phyloP scores from a whole-genome alignment of 371 early-diverging fungal species.

The Haplosporangium sp. region DNA sequence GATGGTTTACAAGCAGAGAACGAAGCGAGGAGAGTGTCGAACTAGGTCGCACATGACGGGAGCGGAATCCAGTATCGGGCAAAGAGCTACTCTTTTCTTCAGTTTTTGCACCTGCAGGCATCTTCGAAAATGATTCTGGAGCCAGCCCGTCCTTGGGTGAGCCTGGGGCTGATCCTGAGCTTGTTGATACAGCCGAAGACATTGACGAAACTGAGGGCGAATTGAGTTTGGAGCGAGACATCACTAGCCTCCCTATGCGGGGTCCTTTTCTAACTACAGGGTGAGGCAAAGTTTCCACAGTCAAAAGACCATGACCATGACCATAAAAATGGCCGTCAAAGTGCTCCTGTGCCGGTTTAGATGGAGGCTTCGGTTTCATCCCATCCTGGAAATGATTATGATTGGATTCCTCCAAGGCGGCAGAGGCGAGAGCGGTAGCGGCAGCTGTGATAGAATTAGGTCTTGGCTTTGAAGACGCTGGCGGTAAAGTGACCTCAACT shows the following conservation, averaged over 20 bases:
- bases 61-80: background rate
- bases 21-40: constrained; percentile 50
- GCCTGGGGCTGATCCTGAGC: constrained; percentile 15
- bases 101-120: background rate
- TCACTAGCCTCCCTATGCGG: constrained; percentile 24
- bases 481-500: background rate
- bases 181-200: constrained; percentile 6
- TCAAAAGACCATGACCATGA: constrained; percentile 12
- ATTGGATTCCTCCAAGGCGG: background rate
- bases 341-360: background rate
- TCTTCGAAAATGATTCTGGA: constrained; percentile 1
- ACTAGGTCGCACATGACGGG: constrained; percentile 16
- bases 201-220: constrained; percentile 13
- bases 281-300: background rate
- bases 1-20: constrained; percentile 45
- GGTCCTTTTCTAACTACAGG: constrained; percentile 6
- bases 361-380: background rate
- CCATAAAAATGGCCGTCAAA: constrained; percentile 31
- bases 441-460: constrained; percentile 20
- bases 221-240: constrained; percentile 32
- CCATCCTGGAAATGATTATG: background rate
- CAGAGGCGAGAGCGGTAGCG: constrained; percentile 9
- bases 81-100: background rate
- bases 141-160: constrained; percentile 10
- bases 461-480: constrained; percentile 9